These are phyloP conservation scores for Monilinia polystroma DNA, from an alignment of 2,329 filamentous ascomycete species.

Conservation along the genomic window DNA sequence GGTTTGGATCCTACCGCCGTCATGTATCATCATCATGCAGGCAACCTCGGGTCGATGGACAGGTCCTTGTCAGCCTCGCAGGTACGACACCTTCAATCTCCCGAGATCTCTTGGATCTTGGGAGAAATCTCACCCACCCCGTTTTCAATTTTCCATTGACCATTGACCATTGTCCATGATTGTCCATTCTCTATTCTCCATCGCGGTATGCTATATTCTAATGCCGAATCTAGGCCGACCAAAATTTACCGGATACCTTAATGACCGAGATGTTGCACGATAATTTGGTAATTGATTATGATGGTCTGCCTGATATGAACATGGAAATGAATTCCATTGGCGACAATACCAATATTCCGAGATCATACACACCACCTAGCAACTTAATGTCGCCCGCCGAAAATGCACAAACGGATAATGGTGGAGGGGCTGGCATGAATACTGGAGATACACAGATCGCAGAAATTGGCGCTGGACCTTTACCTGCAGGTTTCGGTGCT, in stretches of 20 bases:
- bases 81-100: conserved; percentile 27
- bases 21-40: conserved; percentile 30
- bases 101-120: conserved; percentile 1
- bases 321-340: conserved; percentile 43
- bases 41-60: conserved; percentile 26
- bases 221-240: conserved; percentile 24
- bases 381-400: conserved; percentile 29
- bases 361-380: conserved; percentile 37
- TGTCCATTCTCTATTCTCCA: no score
- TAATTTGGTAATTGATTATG: conserved; percentile 43
- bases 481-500: conserved; percentile 38
- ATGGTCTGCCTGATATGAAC: conserved; percentile 45
- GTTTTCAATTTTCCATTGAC: background rate
- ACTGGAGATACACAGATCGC: conserved; percentile 31
- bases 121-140: no score
- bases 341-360: conserved; percentile 27
- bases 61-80: conserved; percentile 34
- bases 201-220: conserved; percentile 11
- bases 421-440: conserved; percentile 21
- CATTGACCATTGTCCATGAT: no score
- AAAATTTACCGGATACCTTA: conserved; percentile 34
- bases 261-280: conserved; percentile 47
- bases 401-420: conserved; percentile 27
- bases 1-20: conserved; percentile 33
- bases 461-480: conserved; percentile 38